Evolutionary conservation across 2,329 filamentous ascomycete species (phyloP).

Genomic region (Diaporthe helianthi): DNA sequence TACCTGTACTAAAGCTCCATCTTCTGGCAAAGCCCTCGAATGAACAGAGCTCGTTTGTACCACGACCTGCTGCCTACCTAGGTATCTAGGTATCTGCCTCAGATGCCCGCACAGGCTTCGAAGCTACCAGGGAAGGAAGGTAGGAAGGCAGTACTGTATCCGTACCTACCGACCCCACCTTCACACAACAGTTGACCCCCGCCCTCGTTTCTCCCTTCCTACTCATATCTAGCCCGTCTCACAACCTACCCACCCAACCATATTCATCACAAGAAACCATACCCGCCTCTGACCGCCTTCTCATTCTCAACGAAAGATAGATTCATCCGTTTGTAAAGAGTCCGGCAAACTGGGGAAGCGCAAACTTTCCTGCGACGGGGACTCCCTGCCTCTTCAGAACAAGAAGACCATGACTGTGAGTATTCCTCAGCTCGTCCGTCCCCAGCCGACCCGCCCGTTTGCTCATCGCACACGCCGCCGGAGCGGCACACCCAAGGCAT

Average conservation of each 20-base stretch:
- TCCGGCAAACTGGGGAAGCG: conserved; percentile 69
- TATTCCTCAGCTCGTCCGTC: conserved; percentile 36
- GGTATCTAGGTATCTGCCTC: background rate
- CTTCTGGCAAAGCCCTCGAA: background rate
- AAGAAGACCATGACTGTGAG: conserved; percentile 68
- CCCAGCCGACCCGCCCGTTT: background rate
- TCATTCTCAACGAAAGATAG: conserved; percentile 24
- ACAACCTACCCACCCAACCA: conserved; percentile 12
- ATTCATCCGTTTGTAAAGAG: conserved; percentile 15
- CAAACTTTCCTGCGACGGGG: conserved; percentile 66
- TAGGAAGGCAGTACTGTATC: no score
- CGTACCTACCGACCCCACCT: no score
- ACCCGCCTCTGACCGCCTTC: background rate
- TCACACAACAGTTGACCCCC: no score
- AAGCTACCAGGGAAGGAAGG: no score
- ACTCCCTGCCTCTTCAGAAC: conserved; percentile 60
- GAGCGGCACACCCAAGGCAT: background rate
- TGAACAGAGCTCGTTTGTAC: background rate
- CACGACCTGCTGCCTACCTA: background rate
- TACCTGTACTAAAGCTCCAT: background rate
- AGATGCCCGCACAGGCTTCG: no score
- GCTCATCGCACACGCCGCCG: background rate
- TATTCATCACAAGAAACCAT: conserved; percentile 19
- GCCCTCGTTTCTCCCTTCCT: no score
- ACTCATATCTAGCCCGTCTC: background rate